These are phyloP conservation scores for Pestalotiopsis sp. DNA, from an alignment of 2,329 filamentous ascomycete genomes.

Conservation along the genomic window DNA sequence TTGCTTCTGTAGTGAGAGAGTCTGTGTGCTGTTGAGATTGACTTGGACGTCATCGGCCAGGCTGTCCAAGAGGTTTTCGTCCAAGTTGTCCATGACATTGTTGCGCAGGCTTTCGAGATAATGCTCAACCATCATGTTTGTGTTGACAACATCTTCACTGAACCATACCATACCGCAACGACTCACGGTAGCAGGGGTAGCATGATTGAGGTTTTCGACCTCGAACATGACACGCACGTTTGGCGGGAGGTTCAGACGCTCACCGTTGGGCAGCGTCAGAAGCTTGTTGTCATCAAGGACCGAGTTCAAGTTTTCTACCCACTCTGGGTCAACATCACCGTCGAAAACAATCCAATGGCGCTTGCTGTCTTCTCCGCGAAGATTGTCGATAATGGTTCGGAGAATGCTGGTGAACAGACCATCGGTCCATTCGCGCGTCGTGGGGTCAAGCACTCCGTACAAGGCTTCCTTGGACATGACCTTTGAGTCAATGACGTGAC, in stretches of 20 bases:
- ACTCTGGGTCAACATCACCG: slow-evolving; percentile 97
- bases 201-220: slow-evolving; percentile 96
- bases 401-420: slow-evolving; percentile 97
- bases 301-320: slow-evolving; percentile 99
- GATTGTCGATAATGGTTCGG: slow-evolving; percentile 97
- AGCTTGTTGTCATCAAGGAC: slow-evolving; percentile 99
- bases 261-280: slow-evolving; percentile 93
- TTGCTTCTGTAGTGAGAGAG: slow-evolving; percentile 76
- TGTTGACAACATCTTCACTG: slow-evolving; percentile 94
- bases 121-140: slow-evolving; percentile 89
- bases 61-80: slow-evolving; percentile 93
- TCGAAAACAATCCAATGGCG: slow-evolving; percentile 99
- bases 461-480: slow-evolving; percentile 99
- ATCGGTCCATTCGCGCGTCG: slow-evolving; percentile 98
- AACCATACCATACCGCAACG: slow-evolving; percentile 99
- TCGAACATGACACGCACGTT: slow-evolving; percentile 99
- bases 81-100: slow-evolving; percentile 89
- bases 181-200: slow-evolving; percentile 97
- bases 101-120: slow-evolving; percentile 84
- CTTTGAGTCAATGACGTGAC: slow-evolving; percentile 97
- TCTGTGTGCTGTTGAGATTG: slow-evolving; percentile 74
- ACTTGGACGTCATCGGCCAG: slow-evolving; percentile 88
- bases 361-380: slow-evolving; percentile 95
- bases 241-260: slow-evolving; percentile 89
- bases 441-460: slow-evolving; percentile 94